Percentiles rank a stretch among this genome's conserved stretches.
Evolutionary conservation across 2,329 filamentous ascomycete species (phyloP).

Genomic region (Aulographum hederae): DNA sequence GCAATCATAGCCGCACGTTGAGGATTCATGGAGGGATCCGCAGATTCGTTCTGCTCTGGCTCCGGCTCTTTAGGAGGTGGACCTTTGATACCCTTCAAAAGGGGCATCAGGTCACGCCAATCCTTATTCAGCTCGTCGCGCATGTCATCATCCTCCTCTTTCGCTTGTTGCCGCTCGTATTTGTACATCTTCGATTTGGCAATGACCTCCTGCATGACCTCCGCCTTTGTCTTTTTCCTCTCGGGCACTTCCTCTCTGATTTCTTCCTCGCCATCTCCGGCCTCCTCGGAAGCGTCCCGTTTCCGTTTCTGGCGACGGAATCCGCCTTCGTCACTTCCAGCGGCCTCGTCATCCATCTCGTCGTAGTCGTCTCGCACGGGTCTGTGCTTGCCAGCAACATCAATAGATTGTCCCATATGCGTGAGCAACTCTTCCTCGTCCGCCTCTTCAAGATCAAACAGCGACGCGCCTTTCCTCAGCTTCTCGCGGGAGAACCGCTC

Average conservation of each 20-base stretch:
- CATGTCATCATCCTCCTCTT: conserved; percentile 84
- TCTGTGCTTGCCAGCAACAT: conserved; percentile 28
- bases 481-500: conserved; percentile 84
- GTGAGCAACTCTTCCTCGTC: conserved; percentile 53
- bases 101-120: conserved; percentile 42
- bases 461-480: conserved; percentile 60
- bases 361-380: conserved; percentile 76
- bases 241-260: conserved; percentile 43
- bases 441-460: conserved; percentile 76
- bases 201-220: conserved; percentile 96
- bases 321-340: conserved; percentile 33
- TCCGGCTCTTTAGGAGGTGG: too few species aligned
- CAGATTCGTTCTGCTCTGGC: conserved; percentile 5
- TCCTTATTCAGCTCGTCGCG: conserved; percentile 72
- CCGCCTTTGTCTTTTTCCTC: conserved; percentile 83
- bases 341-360: conserved; percentile 61
- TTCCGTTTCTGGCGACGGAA: conserved; percentile 23
- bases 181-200: conserved; percentile 94
- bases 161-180: conserved; percentile 78
- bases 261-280: conserved; percentile 22
- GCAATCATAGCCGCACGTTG: conserved; percentile 42
- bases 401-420: conserved; percentile 62
- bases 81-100: neutral
- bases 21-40: conserved; percentile 29
- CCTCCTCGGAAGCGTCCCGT: conserved; percentile 28